Conservation (phyloP, 148 eudicot genomes). For the Arbutus unedo region DNA sequence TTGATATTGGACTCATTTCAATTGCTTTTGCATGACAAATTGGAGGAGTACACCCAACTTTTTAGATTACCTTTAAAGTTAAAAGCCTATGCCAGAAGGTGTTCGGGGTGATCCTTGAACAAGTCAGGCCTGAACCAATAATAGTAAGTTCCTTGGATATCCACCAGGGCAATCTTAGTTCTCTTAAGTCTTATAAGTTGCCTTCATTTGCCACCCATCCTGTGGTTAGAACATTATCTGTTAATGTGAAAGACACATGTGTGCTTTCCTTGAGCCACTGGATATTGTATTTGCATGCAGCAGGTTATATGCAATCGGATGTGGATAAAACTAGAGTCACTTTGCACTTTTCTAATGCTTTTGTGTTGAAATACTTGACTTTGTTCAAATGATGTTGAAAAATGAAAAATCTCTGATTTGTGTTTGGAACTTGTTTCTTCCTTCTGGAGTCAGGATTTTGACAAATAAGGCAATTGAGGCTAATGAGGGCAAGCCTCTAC, state of each 20-base stretch:
- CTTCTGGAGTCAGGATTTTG: slow-evolving; percentile 44
- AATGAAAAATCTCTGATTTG: background rate
- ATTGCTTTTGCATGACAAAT: background rate
- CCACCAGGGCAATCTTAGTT: too few species aligned
- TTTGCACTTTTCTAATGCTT: background rate
- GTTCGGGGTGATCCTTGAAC: background rate
- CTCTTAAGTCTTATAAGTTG: background rate
- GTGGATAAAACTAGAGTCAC: background rate
- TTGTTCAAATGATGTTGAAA: background rate
- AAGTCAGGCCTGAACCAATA: too few species aligned
- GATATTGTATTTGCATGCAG: background rate
- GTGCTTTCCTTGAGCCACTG: background rate
- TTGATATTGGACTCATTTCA: background rate
- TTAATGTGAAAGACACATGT: background rate
- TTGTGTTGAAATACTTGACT: background rate
- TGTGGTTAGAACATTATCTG: background rate
- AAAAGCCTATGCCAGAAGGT: background rate
- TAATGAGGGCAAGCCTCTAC: slow-evolving; percentile 94
- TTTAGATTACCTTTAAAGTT: background rate
- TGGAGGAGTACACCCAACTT: background rate
- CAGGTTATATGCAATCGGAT: background rate
- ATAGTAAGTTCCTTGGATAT: background rate
- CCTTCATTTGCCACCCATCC: background rate
- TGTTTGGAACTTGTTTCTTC: slow-evolving; percentile 6
- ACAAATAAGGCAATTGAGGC: slow-evolving; percentile 82